Percentiles rank a stretch among this genome's conserved stretches.
Conservation (phyloP, 371 early-diverging fungal genomes). For the Lichtheimia ramosa region DNA sequence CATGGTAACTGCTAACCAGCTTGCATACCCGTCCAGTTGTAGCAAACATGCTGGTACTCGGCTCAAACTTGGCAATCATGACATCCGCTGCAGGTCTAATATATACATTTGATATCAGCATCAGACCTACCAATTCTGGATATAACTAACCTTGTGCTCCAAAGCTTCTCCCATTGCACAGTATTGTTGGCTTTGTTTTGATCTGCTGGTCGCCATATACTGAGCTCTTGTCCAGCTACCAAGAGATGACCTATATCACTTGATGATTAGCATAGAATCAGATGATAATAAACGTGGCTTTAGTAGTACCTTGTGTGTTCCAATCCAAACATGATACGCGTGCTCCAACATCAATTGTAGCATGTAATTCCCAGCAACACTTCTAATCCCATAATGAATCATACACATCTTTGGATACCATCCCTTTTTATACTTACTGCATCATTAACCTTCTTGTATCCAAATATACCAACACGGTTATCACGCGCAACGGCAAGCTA, state of each 20-base stretch:
- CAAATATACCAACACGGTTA: constrained; percentile 8
- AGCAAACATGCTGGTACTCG: constrained; percentile 68
- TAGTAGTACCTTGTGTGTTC: constrained; percentile 37
- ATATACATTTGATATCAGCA: too few relatives aligned
- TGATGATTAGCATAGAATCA: neutral
- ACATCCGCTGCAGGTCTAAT: constrained; percentile 27
- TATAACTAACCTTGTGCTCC: constrained; percentile 21
- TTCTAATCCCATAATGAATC: too few relatives aligned
- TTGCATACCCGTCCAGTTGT: constrained; percentile 24
- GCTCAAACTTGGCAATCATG: constrained; percentile 60
- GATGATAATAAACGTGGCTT: neutral
- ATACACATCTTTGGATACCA: neutral
- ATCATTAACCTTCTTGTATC: neutral
- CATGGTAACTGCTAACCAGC: too few relatives aligned
- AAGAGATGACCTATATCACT: constrained; percentile 29
- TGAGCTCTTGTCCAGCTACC: constrained; percentile 32
- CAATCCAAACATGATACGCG: constrained; percentile 40
- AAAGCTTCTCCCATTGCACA: constrained; percentile 16
- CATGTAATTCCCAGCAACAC: constrained; percentile 3
- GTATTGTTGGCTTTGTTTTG: neutral
- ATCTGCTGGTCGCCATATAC: constrained; percentile 25
- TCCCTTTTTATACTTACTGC: neutral
- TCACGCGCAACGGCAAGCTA: constrained; percentile 13
- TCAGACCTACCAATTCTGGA: neutral
- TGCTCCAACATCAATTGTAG: constrained; percentile 14